A percentile compares a stretch with the other conserved stretches of the same genome.
Evolutionary conservation across 805 yeast genomes (phyloP).

Genomic region (Saturnispora silvae): DNA sequence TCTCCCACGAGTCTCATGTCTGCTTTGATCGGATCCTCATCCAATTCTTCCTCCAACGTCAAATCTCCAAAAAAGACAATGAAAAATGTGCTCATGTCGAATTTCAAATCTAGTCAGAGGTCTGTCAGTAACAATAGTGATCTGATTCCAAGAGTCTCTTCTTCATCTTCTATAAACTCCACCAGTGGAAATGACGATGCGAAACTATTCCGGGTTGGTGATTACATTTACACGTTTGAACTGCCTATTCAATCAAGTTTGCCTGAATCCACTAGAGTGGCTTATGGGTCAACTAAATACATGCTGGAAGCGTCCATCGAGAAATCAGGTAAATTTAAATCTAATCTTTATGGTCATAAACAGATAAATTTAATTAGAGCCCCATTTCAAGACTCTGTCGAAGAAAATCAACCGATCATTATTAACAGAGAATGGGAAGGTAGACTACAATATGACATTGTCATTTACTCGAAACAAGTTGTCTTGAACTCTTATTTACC

Average conservation of each 20-base stretch:
- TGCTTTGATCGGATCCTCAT: conserved; percentile 21
- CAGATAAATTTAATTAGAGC: conserved; percentile 65
- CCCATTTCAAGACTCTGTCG: conserved; percentile 68
- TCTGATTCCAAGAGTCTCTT: not conserved
- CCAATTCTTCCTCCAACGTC: conserved; percentile 10
- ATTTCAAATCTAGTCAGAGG: conserved; percentile 1
- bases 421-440: conserved; percentile 92
- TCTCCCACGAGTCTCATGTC: conserved; percentile 22
- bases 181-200: not conserved
- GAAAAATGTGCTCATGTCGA: conserved; percentile 3
- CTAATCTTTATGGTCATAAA: conserved; percentile 52
- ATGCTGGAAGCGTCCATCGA: conserved; percentile 57
- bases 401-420: conserved; percentile 88
- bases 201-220: conserved; percentile 62
- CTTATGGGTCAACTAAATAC: conserved; percentile 75
- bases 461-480: conserved; percentile 81
- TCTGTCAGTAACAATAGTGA: not conserved
- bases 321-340: conserved; percentile 78
- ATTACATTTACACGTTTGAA: conserved; percentile 86
- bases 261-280: conserved; percentile 71
- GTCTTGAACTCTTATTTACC: conserved; percentile 79
- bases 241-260: conserved; percentile 71
- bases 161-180: not conserved
- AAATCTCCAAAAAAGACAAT: not conserved
- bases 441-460: conserved; percentile 78